These are phyloP conservation scores for Thelephora ganbajun DNA, from an alignment of 768 basidiomycete species.

Conservation along the genomic window DNA sequence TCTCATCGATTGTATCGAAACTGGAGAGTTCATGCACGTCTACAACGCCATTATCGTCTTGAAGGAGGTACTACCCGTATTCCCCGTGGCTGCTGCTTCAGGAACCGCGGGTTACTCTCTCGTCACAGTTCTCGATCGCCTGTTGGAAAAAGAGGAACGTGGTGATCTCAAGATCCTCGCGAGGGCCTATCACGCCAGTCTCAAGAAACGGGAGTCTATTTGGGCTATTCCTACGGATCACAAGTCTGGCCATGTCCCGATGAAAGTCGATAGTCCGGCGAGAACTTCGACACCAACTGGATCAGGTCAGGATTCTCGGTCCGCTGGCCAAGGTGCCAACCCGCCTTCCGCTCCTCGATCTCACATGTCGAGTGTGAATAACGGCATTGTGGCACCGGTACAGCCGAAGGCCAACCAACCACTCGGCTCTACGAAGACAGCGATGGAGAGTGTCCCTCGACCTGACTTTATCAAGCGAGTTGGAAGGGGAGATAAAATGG, in stretches of 20 bases:
- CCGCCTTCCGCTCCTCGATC: conserved; percentile 46
- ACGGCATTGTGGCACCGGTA: conserved; percentile 12
- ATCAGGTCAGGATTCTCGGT: conserved; percentile 8
- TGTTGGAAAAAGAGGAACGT: conserved; percentile 65
- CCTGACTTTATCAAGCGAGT: conserved; percentile 69
- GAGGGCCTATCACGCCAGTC: conserved; percentile 61
- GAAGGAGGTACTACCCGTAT: conserved; percentile 81
- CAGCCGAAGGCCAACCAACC: conserved; percentile 17
- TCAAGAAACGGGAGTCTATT: conserved; percentile 57
- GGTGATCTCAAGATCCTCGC: conserved; percentile 76
- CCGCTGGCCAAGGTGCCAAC: conserved; percentile 16
- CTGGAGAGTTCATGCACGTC: conserved; percentile 92
- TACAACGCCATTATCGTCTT: conserved; percentile 93
- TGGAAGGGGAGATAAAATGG: conserved; percentile 11
- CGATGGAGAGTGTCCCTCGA: conserved; percentile 62
- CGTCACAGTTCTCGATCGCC: conserved; percentile 45
- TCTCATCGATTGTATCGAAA: conserved; percentile 68
- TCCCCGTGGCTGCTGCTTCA: conserved; percentile 55
- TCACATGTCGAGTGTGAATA: conserved; percentile 24
- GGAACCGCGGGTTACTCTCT: conserved; percentile 39
- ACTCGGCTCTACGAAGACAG: conserved; percentile 32
- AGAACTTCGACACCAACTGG: conserved; percentile 2
- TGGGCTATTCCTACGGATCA: conserved; percentile 26
- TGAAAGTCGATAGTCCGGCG: neutral
- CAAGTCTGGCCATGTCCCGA: neutral